These are phyloP conservation scores for Phytophthora syringae DNA, from an alignment of 352 stramenopile genomes.

Conservation along the genomic window DNA sequence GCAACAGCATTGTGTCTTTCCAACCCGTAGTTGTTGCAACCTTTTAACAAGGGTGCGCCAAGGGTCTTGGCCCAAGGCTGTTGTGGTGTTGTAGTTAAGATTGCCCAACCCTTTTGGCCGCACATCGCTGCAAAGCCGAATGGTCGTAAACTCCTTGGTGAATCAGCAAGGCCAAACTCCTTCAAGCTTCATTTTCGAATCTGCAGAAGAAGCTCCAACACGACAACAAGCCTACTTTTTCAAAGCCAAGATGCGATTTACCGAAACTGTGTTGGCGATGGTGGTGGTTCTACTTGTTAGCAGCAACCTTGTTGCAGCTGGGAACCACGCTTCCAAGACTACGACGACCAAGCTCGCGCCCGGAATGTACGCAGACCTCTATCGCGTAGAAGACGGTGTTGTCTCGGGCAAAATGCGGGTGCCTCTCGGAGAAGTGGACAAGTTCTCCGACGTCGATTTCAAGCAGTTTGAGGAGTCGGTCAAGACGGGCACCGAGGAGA, in stretches of 20 bases:
- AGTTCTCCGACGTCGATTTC: background rate
- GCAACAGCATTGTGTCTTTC: too few species aligned
- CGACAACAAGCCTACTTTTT: background rate
- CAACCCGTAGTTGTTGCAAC: too few species aligned
- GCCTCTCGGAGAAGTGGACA: background rate
- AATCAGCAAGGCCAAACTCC: too few species aligned
- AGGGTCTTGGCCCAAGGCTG: too few species aligned
- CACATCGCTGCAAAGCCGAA: too few species aligned
- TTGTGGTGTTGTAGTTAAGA: too few species aligned
- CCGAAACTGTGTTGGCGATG: background rate
- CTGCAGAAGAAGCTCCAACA: background rate
- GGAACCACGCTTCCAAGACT: background rate
- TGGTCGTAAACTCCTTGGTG: too few species aligned
- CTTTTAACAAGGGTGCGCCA: too few species aligned
- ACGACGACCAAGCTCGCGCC: background rate
- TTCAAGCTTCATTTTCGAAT: background rate
- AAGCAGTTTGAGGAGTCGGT: background rate
- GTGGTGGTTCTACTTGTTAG: background rate
- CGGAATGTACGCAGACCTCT: background rate
- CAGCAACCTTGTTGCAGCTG: background rate
- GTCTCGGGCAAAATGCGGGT: background rate
- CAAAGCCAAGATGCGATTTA: background rate
- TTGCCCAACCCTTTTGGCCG: too few species aligned
- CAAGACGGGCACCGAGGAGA: background rate
- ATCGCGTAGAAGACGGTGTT: background rate